phyloP scores from a whole-genome alignment of 2,329 filamentous ascomycete genomes.

The Bisporella sp. region DNA sequence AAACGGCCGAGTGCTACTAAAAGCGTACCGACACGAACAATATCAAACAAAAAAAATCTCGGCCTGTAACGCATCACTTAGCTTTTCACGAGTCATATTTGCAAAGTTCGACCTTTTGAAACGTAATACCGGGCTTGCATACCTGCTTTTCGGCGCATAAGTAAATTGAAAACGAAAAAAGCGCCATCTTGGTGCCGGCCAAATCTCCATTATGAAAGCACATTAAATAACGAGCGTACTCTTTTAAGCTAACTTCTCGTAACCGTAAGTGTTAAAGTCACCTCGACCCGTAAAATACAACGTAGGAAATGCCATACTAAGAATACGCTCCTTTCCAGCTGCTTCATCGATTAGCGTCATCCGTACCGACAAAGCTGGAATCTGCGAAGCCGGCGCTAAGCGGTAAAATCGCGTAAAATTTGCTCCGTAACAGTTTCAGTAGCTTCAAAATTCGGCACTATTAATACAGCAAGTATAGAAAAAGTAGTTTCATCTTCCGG shows the following conservation, averaged over 20 bases:
- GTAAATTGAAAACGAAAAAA: not conserved
- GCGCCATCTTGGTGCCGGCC: not conserved
- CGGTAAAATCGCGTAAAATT: too few species aligned
- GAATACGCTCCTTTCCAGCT: too few species aligned
- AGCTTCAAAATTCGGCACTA: too few species aligned
- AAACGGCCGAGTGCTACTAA: not conserved
- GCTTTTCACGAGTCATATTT: not conserved
- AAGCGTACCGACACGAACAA: not conserved
- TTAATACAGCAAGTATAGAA: too few species aligned
- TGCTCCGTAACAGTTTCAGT: too few species aligned
- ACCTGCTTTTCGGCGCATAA: not conserved
- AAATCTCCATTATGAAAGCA: not conserved
- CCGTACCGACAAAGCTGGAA: too few species aligned
- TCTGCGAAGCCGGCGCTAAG: too few species aligned
- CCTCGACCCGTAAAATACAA: too few species aligned
- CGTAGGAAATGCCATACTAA: too few species aligned
- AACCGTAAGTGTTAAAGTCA: too few species aligned
- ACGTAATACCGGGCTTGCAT: not conserved
- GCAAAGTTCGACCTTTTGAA: not conserved
- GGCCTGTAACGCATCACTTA: not conserved
- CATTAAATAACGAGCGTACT: not conserved
- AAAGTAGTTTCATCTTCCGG: too few species aligned
- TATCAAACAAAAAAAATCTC: not conserved
- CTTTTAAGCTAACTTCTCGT: not conserved
- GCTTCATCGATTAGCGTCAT: too few species aligned